Evolutionary conservation across 1,139 yeast genomes (phyloP).

Genomic region (Blastobotrys malaysiensis): DNA sequence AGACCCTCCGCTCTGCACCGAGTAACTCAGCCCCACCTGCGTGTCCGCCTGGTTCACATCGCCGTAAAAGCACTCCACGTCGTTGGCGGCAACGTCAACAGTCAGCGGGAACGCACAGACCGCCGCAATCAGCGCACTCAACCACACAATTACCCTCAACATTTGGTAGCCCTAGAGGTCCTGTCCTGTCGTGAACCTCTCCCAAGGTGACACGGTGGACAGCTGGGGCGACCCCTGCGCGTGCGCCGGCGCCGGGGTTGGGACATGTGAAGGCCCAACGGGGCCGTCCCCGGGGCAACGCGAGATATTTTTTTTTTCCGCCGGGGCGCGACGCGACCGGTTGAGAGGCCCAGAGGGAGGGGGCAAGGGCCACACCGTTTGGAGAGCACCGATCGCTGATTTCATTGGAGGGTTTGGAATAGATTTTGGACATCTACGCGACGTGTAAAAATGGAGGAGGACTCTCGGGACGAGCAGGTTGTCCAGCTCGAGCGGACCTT

Average conservation of each 20-base stretch:
- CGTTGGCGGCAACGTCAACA: slow-evolving; percentile 72
- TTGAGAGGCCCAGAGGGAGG: background rate
- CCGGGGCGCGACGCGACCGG: background rate
- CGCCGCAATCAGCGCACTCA: background rate
- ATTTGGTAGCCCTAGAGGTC: too few relatives aligned
- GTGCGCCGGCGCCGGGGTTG: background rate
- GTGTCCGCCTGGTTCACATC: slow-evolving; percentile 62
- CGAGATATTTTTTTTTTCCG: background rate
- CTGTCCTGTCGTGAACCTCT: background rate
- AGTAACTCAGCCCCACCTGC: slow-evolving; percentile 74
- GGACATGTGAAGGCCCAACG: background rate
- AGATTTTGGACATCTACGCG: background rate
- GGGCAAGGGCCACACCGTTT: background rate
- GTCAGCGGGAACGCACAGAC: slow-evolving; percentile 48
- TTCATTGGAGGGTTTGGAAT: background rate
- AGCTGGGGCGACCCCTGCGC: background rate
- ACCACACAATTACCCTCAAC: background rate
- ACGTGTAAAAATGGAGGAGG: background rate
- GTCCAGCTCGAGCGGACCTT: slow-evolving; percentile 56
- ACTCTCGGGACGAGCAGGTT: slow-evolving; percentile 44
- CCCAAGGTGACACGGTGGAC: background rate
- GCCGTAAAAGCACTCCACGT: slow-evolving; percentile 69
- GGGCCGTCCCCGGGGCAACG: slow-evolving; percentile 1
- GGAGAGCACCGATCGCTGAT: background rate
- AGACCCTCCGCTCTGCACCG: slow-evolving; percentile 87